These are phyloP conservation scores for Penicillium odoratum DNA, from an alignment of 495 filamentous ascomycete genomes.

Conservation along the genomic window DNA sequence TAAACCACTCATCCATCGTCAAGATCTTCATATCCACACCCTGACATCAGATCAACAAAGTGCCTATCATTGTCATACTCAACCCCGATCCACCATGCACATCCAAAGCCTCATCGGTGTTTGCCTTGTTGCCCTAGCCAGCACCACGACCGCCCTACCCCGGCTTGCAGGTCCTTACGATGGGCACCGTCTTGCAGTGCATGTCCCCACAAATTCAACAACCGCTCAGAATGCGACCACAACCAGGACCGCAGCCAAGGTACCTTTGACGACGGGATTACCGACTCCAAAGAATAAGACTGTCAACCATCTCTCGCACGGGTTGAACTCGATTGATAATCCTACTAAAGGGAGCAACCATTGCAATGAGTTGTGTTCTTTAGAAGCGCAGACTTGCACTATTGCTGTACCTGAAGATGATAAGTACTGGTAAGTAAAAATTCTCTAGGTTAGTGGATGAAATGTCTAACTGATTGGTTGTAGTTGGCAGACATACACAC, in stretches of 20 bases:
- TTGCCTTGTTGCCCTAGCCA: constrained; percentile 23
- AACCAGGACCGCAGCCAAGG: constrained; percentile 13
- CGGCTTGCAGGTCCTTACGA: constrained; percentile 23
- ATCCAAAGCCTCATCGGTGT: constrained; percentile 21
- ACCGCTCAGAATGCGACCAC: constrained; percentile 20
- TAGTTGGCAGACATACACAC: constrained; percentile 26
- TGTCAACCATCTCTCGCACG: not conserved
- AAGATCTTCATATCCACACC: not conserved
- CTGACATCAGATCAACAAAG: not conserved
- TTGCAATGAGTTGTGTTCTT: constrained; percentile 31
- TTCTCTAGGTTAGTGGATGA: not conserved
- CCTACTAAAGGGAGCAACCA: constrained; percentile 17
- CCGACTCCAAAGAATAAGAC: constrained; percentile 11
- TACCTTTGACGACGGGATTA: constrained; percentile 15
- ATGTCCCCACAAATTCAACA: constrained; percentile 21
- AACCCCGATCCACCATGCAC: constrained; percentile 21
- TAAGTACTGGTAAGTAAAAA: constrained; percentile 28
- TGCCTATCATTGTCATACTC: not conserved
- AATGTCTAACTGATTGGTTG: not conserved
- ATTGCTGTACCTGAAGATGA: constrained; percentile 32
- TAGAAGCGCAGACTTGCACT: constrained; percentile 28
- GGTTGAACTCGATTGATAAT: constrained; percentile 1
- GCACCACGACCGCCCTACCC: constrained; percentile 24
- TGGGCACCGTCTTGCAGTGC: constrained; percentile 16
- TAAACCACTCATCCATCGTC: constrained; percentile 12